Base-by-base conservation (phyloP, 164 flowering plant species). In the Tetrastigma voinierianum region DNA sequence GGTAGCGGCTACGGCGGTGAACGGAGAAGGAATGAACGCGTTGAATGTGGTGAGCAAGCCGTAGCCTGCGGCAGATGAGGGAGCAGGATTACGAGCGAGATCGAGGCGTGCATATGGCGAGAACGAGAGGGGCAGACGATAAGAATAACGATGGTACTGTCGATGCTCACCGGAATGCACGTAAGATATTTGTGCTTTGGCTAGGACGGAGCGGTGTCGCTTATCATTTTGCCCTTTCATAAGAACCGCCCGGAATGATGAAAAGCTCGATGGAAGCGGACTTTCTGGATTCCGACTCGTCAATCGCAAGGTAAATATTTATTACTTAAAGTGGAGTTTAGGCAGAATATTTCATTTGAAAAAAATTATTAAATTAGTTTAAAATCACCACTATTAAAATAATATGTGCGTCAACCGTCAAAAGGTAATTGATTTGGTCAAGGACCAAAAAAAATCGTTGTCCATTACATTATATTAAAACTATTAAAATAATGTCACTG, bases 141-240 rank as follows among this genome's bases (percentile, higher is more conserved):
- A 0, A 72, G 72, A 21, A 52, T 89, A 59, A 67, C 78, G 82
- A 76, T 89, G 6, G 85, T 85, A 2, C 76, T 87, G 2, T 80
- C 94, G 0, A 69, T 83, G 0, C 67, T 83, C 24, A 78, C 54
- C 15, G 69, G 51, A 62, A 84, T 90, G 92, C 80, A 87, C 19
- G n/a, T 80, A 78, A 12, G 88, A 88, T 11, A 55, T 89, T 5
- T 82, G 86, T 67, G 71, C 63, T 43, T 64, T 83, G 46, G 97
- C 86, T 32, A 84, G 83, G 88, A 84, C 43, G 64, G 80, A 25
- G 69, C 72, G 72, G 76, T 77, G 12, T 78, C 83, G 0, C 74
- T 90, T 10, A 71, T 90, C 23, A 62, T 90, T 3, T 67, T 90
- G 68, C 94, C 97, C 0, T 90, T 83, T 59, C 92, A 89, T 64